Evolutionary conservation across 371 early-diverging fungal genomes (phyloP), one percentile per base, ranked within the genome.

Genomic region (Capniomyces stellatus): DNA sequence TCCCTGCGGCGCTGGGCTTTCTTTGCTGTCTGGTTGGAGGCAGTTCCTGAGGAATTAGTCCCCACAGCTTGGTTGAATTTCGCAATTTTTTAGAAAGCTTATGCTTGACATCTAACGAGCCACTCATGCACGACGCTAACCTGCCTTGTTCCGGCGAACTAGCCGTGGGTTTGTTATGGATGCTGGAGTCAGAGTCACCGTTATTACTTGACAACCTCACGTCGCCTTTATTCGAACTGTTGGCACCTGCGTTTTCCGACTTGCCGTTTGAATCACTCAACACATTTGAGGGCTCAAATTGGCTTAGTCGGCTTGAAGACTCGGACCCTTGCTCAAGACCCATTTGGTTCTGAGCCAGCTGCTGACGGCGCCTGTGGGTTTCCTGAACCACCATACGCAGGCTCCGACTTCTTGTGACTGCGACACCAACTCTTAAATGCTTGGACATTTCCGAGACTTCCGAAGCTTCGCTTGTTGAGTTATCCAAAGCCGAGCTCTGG

Each of bases 381-480:
- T 67, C 67, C 51, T 68, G 67, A 44, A 67, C 69, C 52, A 67
- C 56, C 67, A 67, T 67, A 1, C 67, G 63, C 35, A 67, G 66
- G 54, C 68, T 67, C 70, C 68, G 68, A 22, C 67, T 54, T 29
- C 67, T 62, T 25, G 55, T 10, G n/a, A 52, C 43, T 29, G 48
- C 4, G 43, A 13, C 35, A 35, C 35, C 35, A 15, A 35, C 35
- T 35, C 15, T 35, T 35, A 35, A 10, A 6, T 10, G 6, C 15
- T 35, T 35, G 15, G 1, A 21, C 22, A 30, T 22, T 19, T 22
- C 49, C 49, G 10, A n/a, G 2, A 12, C 49, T 3, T 6, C 6
- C 54, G 13, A 13, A 30, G 22, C 51, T 19, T 19, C 42, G 54
- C 27, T 54, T 18, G 40, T 50, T 12, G 19, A 43, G 21, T 54